Percentiles rank a stretch among this genome's conserved stretches.
phyloP scores from a whole-genome alignment of 2,329 filamentous ascomycete genomes.

The Trichoderma asperellum region DNA sequence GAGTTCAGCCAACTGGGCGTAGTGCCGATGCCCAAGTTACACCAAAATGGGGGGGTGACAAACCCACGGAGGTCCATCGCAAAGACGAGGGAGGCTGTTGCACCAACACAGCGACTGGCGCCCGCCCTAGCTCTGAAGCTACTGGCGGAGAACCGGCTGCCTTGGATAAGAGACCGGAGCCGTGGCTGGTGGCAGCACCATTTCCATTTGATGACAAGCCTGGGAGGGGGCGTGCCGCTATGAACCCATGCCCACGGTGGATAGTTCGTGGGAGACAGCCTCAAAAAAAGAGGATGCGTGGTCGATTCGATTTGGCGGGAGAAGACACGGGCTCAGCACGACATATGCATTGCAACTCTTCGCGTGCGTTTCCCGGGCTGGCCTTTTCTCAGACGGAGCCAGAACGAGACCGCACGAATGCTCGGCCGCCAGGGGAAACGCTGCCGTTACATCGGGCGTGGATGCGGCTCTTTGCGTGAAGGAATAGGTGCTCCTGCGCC shows the following conservation, averaged over 20 bases:
- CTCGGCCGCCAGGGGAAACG: neutral
- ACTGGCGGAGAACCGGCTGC: constrained; percentile 10
- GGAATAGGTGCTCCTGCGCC: neutral
- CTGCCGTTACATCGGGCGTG: constrained; percentile 3
- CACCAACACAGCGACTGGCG: constrained; percentile 12
- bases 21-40: constrained; percentile 17
- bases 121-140: constrained; percentile 17
- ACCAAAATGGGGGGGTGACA: constrained; percentile 28
- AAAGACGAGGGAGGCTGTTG: constrained; percentile 15
- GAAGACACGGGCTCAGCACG: neutral
- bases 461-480: constrained; percentile 7
- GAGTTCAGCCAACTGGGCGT: constrained; percentile 17
- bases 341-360: neutral
- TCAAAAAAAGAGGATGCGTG: neutral
- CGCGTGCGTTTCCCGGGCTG: neutral
- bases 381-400: neutral
- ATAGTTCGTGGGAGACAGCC: constrained; percentile 2
- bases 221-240: constrained; percentile 23
- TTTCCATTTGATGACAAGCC: neutral
- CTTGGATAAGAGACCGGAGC: constrained; percentile 11
- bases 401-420: neutral
- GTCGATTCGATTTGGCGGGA: neutral
- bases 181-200: constrained; percentile 8
- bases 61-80: constrained; percentile 13
- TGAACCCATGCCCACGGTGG: constrained; percentile 2